Evolutionary conservation across 805 yeast species (phyloP), one percentile per base, ranked within the genome.

Genomic region (Zygoascus ofunaensis): DNA sequence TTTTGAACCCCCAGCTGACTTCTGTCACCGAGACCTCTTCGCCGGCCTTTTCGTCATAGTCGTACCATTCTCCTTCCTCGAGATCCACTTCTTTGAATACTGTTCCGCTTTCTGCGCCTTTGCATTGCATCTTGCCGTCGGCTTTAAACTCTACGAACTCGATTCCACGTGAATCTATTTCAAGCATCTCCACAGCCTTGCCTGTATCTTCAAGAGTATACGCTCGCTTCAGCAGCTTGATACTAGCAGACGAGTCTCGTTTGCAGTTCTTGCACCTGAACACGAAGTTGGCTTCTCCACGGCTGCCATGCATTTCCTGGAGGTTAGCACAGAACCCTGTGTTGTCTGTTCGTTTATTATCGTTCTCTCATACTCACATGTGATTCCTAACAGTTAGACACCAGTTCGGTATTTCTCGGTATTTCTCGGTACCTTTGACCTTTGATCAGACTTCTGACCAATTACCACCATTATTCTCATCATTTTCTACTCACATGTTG

Each of bases 41-140:
- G 10, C 77, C 75, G 5, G 82, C 80, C 52, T 79, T 76, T 45
- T 92, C 97, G 60, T 92, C 97, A 58, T 89, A 92, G 56, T 92
- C 98, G 59, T 80, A 92, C 89, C 95, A 89, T 59, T 92, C 97
- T 43, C 76, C 79, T 21, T 85, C 95, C 32, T 70, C 74, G 23
- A 87, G 66, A 45, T 82, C 92, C 21, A 87, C 73, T 23, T 82
- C 85, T 4, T 57, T 57, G 56, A 83, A 85, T 43, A 59, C 62
- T 7, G 82, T 69, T 10, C 65, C 61, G 2, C 75, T 60, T 12
- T 74, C 79, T 4, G 64, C 69, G 10, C 84, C 83, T 34, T 57
- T 64, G 44, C 82, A 79, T 24, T 59, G 54, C 59, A 82, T 82
- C 37, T 59, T 62, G 0, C 90, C 92, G 30, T 71, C 73, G 2